Evolutionary conservation across 371 early-diverging fungal genomes (phyloP), one percentile per base, ranked within the genome.

Genomic region (Capillidium heterosporum): DNA sequence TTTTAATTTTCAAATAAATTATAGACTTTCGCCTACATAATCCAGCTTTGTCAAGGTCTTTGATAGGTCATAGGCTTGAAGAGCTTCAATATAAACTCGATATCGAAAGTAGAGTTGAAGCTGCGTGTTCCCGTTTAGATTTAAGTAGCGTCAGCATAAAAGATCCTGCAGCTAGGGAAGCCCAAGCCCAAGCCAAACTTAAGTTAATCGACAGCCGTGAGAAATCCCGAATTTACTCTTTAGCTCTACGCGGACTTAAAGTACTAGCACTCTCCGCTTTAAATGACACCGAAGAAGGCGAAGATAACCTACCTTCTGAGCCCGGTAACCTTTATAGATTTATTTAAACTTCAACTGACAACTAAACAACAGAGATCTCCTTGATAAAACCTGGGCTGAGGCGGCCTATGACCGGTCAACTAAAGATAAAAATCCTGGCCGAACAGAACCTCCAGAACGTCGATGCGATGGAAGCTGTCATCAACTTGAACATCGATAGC

Each of bases 401-500:
- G 41, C 73, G 82, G 44, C 82, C 83, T 28, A 72, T 84, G 17
- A 76, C 85, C 1, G 89, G 87, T 55, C 80, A 76, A 39, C 65
- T 89, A 40, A 73, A 80, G 56, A 66, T 85, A 28, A 73, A 75
- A 35, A 69, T 85, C 32, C 60, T 76, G 41, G 78, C 77, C 40
- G 85, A 82, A 13, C 72, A 69, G 48, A 72, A 78, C 66, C 67
- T 85, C 46, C 71, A 71, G 32, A 80, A 85, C 63, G 78, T 79
- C 7, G 84, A 81, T 0, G 74, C 71, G n/a, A 70, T 77, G 32
- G 70, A 74, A 57, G 66, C 73, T 58, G 57, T 62, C 27, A 68
- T 69, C 51, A n/a, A 48, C 4, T 83, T 93, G 55, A 87, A 84
- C 59, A 76, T 96, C 48, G 93, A 90, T 60, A 89, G 84, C 57